Conservation (phyloP, 2,329 filamentous ascomycete species). For the Esteya vermicola region DNA sequence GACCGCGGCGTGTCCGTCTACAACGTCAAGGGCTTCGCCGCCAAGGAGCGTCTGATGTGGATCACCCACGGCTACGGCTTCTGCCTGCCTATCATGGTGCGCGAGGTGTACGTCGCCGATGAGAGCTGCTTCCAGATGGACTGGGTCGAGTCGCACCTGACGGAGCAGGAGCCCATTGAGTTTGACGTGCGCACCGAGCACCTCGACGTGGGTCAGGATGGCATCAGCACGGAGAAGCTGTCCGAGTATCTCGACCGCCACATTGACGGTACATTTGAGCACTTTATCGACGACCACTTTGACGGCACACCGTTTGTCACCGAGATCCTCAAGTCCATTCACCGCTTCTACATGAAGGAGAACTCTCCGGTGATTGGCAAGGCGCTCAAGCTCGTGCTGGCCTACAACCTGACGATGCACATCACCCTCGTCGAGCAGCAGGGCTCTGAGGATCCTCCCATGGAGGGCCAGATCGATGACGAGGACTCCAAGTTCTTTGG, state of each 20-base stretch:
- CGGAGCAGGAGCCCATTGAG: slow-evolving; percentile 55
- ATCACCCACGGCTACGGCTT: slow-evolving; percentile 95
- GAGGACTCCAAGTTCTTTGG: slow-evolving; percentile 77
- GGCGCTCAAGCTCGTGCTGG: slow-evolving; percentile 84
- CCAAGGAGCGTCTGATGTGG: slow-evolving; percentile 61
- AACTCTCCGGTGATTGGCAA: slow-evolving; percentile 84
- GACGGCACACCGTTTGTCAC: slow-evolving; percentile 91
- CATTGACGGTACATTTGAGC: slow-evolving; percentile 81
- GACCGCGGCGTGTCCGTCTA: slow-evolving; percentile 77
- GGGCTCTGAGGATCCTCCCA: slow-evolving; percentile 59
- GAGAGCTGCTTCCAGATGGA: slow-evolving; percentile 87
- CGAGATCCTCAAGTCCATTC: slow-evolving; percentile 89
- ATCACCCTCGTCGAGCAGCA: slow-evolving; percentile 89
- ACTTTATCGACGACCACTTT: slow-evolving; percentile 91
- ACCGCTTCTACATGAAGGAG: slow-evolving; percentile 83
- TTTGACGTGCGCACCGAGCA: slow-evolving; percentile 82
- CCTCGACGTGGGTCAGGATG: slow-evolving; percentile 78
- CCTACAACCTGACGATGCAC: slow-evolving; percentile 89
- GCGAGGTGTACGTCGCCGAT: slow-evolving; percentile 83
- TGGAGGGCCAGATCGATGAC: slow-evolving; percentile 75
- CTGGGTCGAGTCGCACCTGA: slow-evolving; percentile 72
- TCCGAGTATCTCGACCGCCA: slow-evolving; percentile 92
- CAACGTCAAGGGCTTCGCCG: slow-evolving; percentile 77
- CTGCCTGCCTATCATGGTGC: slow-evolving; percentile 80
- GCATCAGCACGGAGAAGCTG: slow-evolving; percentile 65